Conservation (phyloP, 176 grass and related monocot species). For the Lolium rigidum region DNA sequence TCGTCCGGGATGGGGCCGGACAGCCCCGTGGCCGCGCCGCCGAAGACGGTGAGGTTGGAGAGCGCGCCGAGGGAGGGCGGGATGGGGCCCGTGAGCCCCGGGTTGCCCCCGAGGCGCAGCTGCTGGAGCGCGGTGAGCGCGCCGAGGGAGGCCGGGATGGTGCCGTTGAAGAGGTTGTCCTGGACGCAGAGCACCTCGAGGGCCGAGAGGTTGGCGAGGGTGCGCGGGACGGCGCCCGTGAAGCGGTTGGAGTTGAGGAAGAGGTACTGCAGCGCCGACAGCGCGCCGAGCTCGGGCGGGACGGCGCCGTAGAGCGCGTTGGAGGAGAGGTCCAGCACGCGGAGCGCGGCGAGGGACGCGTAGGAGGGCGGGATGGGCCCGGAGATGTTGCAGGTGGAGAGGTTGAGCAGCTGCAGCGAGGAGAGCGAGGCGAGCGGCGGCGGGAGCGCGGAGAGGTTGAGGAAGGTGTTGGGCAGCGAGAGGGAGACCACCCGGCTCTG, state of each 20-base stretch:
- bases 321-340: conserved; percentile 87
- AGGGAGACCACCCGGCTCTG: conserved; percentile 84
- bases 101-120: conserved; percentile 87
- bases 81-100: conserved; percentile 61
- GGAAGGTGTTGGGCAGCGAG: conserved; percentile 85
- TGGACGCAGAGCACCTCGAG: conserved; percentile 96
- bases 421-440: conserved; percentile 68
- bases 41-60: conserved; percentile 90
- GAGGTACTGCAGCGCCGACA: conserved; percentile 77
- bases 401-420: conserved; percentile 87
- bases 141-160: conserved; percentile 79
- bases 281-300: conserved; percentile 56
- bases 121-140: conserved; percentile 81
- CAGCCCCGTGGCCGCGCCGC: conserved; percentile 80
- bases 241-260: conserved; percentile 92
- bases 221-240: conserved; percentile 63
- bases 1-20: conserved; percentile 81
- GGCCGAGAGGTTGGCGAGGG: conserved; percentile 68
- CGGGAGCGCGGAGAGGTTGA: conserved; percentile 83
- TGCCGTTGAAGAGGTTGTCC: conserved; percentile 91
- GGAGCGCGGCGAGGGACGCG: conserved; percentile 63
- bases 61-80: conserved; percentile 71
- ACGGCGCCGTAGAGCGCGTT: conserved; percentile 79
- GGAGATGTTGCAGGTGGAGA: conserved; percentile 91
- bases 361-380: conserved; percentile 61